Base-by-base conservation (phyloP, 208 protist genomes). In the Acanthamoeba comandoni region DNA sequence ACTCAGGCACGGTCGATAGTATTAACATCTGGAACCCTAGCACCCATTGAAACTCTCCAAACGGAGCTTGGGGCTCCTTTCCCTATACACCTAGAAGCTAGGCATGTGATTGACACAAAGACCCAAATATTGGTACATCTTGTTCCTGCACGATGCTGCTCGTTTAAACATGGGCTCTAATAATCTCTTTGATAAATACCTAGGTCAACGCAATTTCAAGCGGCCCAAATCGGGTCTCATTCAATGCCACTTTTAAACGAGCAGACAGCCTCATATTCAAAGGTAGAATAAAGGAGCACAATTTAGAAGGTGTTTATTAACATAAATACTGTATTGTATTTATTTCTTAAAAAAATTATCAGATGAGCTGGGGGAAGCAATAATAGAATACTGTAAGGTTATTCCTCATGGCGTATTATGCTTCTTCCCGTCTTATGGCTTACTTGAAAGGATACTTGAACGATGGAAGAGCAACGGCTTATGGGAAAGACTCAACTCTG, bases 21-120 rank as follows among this genome's bases (percentile, higher is more conserved):
- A n/a, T 94, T 99, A 12, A 98, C 98, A 11, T 98, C 96, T 22
- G 98, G 98, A 11, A 99, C 98, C n/a, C 93, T 99, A 13, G 94
- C 97, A 0, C 98, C 98, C 2, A 96, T 98, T 55, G 75, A 95
- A 24, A 95, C 96, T 24, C 96, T 99, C 67, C 88, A 93, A 11
- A 82, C 64, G 12, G 97, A 96, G 89, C 60, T 96, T 26, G 70
- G 35, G 9, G 29, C 94, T 43, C 48, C 17, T 11, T 99, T 99
- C 85, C 87, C 89, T 2, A 60, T 97, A 48, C 91, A 73, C 53
- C 92, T 98, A 22, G 94, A 97, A 82, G 97, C 97, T 35, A 79
- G 84, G 31, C 98, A 99, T 92, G 97, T 99, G 9, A 98, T 99
- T 71, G 15, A 79, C 9, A 17, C 13, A 11, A 19, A 93, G 0